These are phyloP conservation scores for Lachancea meyersii DNA, from an alignment of 805 yeast genomes.

Conservation along the genomic window DNA sequence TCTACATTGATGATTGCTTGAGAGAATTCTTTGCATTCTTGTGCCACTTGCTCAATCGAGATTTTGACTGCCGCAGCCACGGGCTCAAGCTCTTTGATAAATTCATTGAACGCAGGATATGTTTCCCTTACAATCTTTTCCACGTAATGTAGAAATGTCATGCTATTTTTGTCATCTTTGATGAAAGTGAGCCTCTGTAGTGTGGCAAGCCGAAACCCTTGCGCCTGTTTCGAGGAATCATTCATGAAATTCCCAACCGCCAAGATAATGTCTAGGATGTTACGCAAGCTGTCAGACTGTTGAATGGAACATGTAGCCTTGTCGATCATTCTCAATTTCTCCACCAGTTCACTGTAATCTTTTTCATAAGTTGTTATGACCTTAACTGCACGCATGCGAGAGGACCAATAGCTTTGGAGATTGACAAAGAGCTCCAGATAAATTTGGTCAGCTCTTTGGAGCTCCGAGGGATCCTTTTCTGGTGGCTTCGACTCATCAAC, in stretches of 20 bases:
- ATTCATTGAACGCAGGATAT: constrained; percentile 70
- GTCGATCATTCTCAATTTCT: constrained; percentile 65
- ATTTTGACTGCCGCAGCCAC: constrained; percentile 58
- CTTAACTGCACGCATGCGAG: constrained; percentile 78
- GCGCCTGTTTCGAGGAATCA: constrained; percentile 83
- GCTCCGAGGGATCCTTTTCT: constrained; percentile 64
- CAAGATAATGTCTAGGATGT: constrained; percentile 74
- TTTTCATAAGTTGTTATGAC: constrained; percentile 65
- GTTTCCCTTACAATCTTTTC: constrained; percentile 80
- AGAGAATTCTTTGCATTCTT: constrained; percentile 62
- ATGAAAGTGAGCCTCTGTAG: constrained; percentile 83
- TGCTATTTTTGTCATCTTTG: constrained; percentile 80
- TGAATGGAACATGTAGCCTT: constrained; percentile 63
- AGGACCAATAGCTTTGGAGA: constrained; percentile 83
- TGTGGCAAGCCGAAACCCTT: constrained; percentile 87
- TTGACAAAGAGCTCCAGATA: constrained; percentile 79
- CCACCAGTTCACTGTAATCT: constrained; percentile 67
- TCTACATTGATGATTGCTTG: constrained; percentile 62
- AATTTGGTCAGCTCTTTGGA: constrained; percentile 82
- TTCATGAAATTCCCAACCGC: constrained; percentile 97
- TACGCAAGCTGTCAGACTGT: constrained; percentile 59
- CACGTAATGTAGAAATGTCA: constrained; percentile 87
- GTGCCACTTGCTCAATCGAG: constrained; percentile 72
- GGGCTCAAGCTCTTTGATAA: constrained; percentile 66
- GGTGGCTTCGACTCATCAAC: constrained; percentile 41